Percentiles rank a stretch among this genome's conserved stretches.
Conservation (phyloP, 2,329 filamentous ascomycete species). For the Lasiodiplodia theobromae region DNA sequence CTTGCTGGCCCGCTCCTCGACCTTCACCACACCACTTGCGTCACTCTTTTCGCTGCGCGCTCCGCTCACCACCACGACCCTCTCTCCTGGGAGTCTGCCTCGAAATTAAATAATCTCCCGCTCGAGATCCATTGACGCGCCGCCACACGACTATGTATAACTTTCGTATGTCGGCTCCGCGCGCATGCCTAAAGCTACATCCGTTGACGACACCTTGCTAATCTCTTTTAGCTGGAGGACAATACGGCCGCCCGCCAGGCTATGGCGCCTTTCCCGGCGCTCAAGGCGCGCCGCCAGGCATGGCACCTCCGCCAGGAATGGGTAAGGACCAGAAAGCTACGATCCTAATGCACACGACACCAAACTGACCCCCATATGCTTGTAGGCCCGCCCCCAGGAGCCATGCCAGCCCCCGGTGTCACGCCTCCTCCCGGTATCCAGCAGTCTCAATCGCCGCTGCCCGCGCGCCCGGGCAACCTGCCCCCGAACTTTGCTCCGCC, state of each 20-base stretch:
- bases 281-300: constrained; percentile 65
- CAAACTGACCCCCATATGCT: constrained; percentile 9
- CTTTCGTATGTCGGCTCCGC: constrained; percentile 35
- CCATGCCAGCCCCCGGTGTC: constrained; percentile 73
- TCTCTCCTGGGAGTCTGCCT: constrained; percentile 1
- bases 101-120: neutral
- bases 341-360: neutral
- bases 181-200: constrained; percentile 16
- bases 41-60: constrained; percentile 20
- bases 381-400: constrained; percentile 75
- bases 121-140: constrained; percentile 21
- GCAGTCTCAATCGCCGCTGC: constrained; percentile 74
- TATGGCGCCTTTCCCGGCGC: constrained; percentile 74
- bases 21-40: constrained; percentile 16
- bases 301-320: constrained; percentile 82
- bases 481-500: constrained; percentile 87
- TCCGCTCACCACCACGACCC: neutral
- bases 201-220: constrained; percentile 32
- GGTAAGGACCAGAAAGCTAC: constrained; percentile 61
- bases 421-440: constrained; percentile 79
- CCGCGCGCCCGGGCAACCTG: constrained; percentile 80
- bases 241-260: constrained; percentile 77
- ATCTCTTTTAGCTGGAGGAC: constrained; percentile 53
- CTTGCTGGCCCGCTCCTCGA: constrained; percentile 11
- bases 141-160: constrained; percentile 44